phyloP scores from a whole-genome alignment of 139 green algal genomes.

The Micromonas commoda region DNA sequence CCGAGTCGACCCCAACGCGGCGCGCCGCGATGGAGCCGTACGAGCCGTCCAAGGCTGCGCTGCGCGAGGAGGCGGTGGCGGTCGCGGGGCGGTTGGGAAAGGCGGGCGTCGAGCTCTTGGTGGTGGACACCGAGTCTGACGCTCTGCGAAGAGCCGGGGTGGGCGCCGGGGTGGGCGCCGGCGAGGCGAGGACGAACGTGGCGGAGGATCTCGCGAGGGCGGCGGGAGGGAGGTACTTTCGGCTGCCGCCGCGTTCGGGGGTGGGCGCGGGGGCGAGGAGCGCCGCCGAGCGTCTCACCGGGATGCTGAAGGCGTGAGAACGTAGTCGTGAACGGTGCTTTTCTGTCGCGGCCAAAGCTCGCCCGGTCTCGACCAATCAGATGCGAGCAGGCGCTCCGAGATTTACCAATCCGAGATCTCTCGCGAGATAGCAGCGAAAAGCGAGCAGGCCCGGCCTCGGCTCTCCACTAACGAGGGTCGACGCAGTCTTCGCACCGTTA shows the following conservation, averaged over 20 bases:
- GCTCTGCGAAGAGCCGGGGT: neutral
- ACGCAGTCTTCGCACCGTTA: too few relatives aligned
- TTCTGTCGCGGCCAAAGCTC: too few relatives aligned
- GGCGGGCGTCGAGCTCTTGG: neutral
- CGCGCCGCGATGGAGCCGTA: neutral
- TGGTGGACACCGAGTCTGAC: slow-evolving; percentile 16
- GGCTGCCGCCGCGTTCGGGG: neutral
- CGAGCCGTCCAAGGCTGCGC: neutral
- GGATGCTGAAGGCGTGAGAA: too few relatives aligned
- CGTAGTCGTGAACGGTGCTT: too few relatives aligned
- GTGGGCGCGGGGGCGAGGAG: neutral
- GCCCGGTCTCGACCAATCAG: too few relatives aligned
- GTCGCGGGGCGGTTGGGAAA: neutral
- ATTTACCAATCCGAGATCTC: too few relatives aligned
- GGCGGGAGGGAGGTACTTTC: neutral
- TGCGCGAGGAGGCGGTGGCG: neutral
- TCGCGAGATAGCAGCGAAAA: too few relatives aligned
- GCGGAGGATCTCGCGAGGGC: neutral
- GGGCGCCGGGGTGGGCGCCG: too few relatives aligned
- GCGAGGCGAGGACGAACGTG: neutral
- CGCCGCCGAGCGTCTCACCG: neutral
- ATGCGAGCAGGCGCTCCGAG: too few relatives aligned
- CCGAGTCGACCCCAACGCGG: neutral
- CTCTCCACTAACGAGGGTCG: too few relatives aligned
- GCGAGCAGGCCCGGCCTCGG: too few relatives aligned